Conservation (phyloP, 768 basidiomycete genomes). For the Pleurotus giganteus region DNA sequence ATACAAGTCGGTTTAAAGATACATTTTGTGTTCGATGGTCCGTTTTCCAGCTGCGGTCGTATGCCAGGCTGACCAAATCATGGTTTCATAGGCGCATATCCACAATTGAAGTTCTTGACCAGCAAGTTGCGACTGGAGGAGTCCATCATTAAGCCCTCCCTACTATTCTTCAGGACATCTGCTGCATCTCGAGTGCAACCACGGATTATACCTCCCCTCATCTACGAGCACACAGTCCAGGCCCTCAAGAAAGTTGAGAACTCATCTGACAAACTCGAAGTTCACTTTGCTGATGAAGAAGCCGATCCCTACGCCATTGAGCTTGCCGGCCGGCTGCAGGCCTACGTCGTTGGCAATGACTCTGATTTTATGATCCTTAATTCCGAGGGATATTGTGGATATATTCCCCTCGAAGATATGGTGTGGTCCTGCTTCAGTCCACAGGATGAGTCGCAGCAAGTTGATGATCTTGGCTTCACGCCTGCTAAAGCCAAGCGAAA, state of each 20-base stretch:
- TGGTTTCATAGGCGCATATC: conserved; percentile 54
- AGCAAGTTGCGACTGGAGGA: conserved; percentile 56
- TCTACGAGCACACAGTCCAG: conserved; percentile 54
- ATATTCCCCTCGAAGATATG: conserved; percentile 75
- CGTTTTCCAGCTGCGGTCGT: conserved; percentile 17
- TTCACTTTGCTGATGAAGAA: conserved; percentile 80
- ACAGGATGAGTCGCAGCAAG: conserved; percentile 23
- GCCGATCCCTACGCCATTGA: conserved; percentile 85
- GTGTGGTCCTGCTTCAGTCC: conserved; percentile 49
- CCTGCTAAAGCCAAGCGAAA: conserved; percentile 52
- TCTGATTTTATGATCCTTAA: conserved; percentile 83
- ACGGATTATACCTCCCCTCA: conserved; percentile 70
- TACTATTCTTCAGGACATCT: conserved; percentile 84
- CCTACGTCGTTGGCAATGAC: conserved; percentile 76
- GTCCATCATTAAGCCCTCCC: conserved; percentile 55
- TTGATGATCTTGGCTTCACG: conserved; percentile 53
- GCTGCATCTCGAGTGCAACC: conserved; percentile 55
- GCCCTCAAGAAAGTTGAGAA: conserved; percentile 42
- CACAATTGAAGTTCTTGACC: conserved; percentile 72
- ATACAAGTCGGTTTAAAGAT: conserved; percentile 60
- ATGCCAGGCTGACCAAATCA: conserved; percentile 14
- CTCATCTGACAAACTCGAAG: conserved; percentile 36
- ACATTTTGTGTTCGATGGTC: conserved; percentile 85
- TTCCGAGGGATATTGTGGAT: conserved; percentile 73
- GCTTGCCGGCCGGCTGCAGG: conserved; percentile 69